Conservation (phyloP, 2,329 filamentous ascomycete genomes). For the Coniochaeta sp. region DNA sequence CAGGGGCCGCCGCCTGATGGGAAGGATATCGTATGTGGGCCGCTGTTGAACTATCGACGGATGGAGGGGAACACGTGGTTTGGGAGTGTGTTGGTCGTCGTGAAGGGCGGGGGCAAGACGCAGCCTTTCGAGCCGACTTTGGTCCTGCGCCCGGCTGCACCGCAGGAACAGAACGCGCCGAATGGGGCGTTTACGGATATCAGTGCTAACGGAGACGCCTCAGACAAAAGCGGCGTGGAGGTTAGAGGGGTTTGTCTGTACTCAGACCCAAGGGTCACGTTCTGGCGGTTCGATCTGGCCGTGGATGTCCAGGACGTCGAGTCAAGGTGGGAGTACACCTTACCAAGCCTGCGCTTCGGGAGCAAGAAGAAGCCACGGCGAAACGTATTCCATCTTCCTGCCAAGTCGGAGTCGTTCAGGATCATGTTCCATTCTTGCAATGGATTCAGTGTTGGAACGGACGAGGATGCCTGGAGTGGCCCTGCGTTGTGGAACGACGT, state of each 20-base stretch:
- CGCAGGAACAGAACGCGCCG: conserved; percentile 18
- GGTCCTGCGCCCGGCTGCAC: conserved; percentile 33
- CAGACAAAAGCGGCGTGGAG: conserved; percentile 15
- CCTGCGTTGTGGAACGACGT: conserved; percentile 96
- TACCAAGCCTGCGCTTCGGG: conserved; percentile 58
- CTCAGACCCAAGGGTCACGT: conserved; percentile 66
- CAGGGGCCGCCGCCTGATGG: conserved; percentile 27
- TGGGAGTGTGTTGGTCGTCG: conserved; percentile 80
- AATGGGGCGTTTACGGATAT: conserved; percentile 3
- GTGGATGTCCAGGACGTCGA: conserved; percentile 67
- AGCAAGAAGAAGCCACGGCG: conserved; percentile 45
- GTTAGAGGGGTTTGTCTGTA: conserved; percentile 53
- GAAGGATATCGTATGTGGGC: conserved; percentile 61
- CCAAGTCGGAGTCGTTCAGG: conserved; percentile 80
- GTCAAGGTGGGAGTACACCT: conserved; percentile 69
- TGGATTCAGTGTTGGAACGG: conserved; percentile 84
- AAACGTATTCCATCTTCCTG: conserved; percentile 79
- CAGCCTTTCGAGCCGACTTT: conserved; percentile 54
- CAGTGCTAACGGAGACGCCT: background rate
- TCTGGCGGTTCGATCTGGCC: conserved; percentile 84
- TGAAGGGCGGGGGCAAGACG: conserved; percentile 58
- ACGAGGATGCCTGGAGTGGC: conserved; percentile 80
- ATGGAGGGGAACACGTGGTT: conserved; percentile 68
- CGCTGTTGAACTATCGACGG: conserved; percentile 69
- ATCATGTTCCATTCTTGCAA: conserved; percentile 99